phyloP scores from a whole-genome alignment of 73 alveolate genomes.

The Stentor roeselii region DNA sequence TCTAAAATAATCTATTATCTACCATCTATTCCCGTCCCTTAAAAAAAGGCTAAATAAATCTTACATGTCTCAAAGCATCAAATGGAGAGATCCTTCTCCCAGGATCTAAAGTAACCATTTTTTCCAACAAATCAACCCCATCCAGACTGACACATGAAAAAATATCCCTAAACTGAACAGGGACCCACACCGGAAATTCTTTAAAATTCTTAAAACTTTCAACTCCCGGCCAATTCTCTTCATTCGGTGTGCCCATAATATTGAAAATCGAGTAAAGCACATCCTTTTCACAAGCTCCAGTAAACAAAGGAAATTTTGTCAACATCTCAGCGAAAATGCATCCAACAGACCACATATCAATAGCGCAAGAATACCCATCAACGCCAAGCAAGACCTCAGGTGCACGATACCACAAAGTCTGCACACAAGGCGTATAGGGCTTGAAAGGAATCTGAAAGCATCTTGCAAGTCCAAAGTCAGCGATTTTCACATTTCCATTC shows the following conservation, averaged over 20 bases:
- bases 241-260: slow-evolving; percentile 51
- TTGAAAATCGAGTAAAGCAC: slow-evolving; percentile 38
- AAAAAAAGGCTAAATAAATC: slow-evolving; percentile 15
- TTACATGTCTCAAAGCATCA: slow-evolving; percentile 62
- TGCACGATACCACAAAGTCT: slow-evolving; percentile 60
- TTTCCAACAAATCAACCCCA: slow-evolving; percentile 67
- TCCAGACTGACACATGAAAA: slow-evolving; percentile 66
- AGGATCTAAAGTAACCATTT: slow-evolving; percentile 69
- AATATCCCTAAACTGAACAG: slow-evolving; percentile 45
- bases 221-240: slow-evolving; percentile 63
- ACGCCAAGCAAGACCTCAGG: slow-evolving; percentile 52
- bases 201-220: slow-evolving; percentile 57
- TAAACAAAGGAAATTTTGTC: slow-evolving; percentile 41
- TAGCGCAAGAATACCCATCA: slow-evolving; percentile 44
- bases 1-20: no score
- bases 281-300: slow-evolving; percentile 51
- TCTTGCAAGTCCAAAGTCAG: slow-evolving; percentile 97
- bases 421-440: slow-evolving; percentile 71
- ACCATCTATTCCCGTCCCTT: no score
- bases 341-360: slow-evolving; percentile 64
- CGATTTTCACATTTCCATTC: slow-evolving; percentile 77
- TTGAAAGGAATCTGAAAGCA: slow-evolving; percentile 87
- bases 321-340: slow-evolving; percentile 56
- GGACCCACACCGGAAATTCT: slow-evolving; percentile 44
- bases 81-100: slow-evolving; percentile 65